Percentiles rank a stretch among this genome's conserved stretches.
These are phyloP conservation scores for Phyllosticta paracitricarpa DNA, from an alignment of 2,329 filamentous ascomycete species.

Conservation along the genomic window DNA sequence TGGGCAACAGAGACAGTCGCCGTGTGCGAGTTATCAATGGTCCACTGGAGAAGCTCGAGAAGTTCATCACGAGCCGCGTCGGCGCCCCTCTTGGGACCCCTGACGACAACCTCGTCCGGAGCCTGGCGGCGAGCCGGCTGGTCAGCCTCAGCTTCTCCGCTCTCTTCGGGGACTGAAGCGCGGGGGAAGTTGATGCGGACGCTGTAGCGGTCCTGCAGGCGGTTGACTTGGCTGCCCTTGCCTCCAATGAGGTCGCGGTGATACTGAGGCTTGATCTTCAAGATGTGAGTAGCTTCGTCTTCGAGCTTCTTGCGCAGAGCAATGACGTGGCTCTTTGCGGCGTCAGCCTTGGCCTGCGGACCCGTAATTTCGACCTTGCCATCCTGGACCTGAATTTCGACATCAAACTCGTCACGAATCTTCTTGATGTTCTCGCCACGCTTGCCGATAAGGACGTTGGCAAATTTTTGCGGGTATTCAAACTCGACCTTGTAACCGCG, in stretches of 20 bases:
- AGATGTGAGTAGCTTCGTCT: conserved; percentile 75
- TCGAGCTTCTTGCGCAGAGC: conserved; percentile 72
- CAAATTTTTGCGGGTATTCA: conserved; percentile 90
- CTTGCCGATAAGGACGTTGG: conserved; percentile 69
- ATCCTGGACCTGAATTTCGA: conserved; percentile 80
- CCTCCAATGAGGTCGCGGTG: conserved; percentile 90
- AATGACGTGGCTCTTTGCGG: conserved; percentile 72
- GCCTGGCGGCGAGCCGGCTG: conserved; percentile 61
- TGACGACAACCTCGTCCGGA: conserved; percentile 80
- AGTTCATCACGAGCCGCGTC: conserved; percentile 90
- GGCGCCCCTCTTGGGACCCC: conserved; percentile 85
- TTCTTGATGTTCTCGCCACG: conserved; percentile 60
- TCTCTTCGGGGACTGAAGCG: conserved; percentile 53
- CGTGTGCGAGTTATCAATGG: conserved; percentile 75
- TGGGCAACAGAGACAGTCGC: conserved; percentile 78
- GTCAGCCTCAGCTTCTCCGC: conserved; percentile 49
- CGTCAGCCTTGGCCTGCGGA: conserved; percentile 86
- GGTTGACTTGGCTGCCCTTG: conserved; percentile 79
- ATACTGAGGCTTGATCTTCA: conserved; percentile 90
- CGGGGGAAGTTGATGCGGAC: conserved; percentile 96
- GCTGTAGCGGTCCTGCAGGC: conserved; percentile 83
- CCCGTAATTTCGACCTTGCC: conserved; percentile 94
- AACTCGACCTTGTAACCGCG: conserved; percentile 78
- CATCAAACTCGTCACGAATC: conserved; percentile 58
- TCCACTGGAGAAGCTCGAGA: conserved; percentile 76